Percentiles rank a stretch among this genome's conserved stretches.
These are phyloP conservation scores for Debaryomyces sp. DNA, from an alignment of 1,139 yeast genomes.

Conservation along the genomic window DNA sequence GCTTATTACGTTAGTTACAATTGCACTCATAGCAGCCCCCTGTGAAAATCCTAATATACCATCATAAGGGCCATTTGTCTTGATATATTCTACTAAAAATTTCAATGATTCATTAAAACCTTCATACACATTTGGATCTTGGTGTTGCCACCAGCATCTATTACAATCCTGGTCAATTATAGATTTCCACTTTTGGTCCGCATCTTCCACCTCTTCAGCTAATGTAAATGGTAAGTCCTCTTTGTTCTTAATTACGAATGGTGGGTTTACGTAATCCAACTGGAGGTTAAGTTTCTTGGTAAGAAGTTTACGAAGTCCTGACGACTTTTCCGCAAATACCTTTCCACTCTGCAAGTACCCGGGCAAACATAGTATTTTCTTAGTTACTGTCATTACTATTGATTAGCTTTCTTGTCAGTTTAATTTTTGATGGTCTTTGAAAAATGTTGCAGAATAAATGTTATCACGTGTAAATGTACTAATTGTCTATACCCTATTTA, in stretches of 20 bases:
- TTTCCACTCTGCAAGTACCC: constrained; percentile 68
- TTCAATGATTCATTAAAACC: constrained; percentile 35
- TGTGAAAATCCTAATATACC: constrained; percentile 92
- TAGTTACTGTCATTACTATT: constrained; percentile 6
- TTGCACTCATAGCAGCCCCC: constrained; percentile 84
- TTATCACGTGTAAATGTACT: neutral
- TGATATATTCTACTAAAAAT: constrained; percentile 57
- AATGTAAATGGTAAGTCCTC: constrained; percentile 33
- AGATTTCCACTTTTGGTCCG: constrained; percentile 25
- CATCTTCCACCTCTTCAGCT: constrained; percentile 29
- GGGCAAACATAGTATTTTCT: constrained; percentile 39
- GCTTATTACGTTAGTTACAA: constrained; percentile 48
- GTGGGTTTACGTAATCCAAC: constrained; percentile 43
- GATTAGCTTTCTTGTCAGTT: neutral
- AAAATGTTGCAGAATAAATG: neutral
- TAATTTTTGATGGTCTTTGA: neutral
- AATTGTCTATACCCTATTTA: neutral
- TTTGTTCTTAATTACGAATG: constrained; percentile 25
- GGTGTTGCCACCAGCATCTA: constrained; percentile 49
- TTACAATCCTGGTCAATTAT: constrained; percentile 51
- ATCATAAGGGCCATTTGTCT: constrained; percentile 79
- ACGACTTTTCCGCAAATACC: constrained; percentile 74
- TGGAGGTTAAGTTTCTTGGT: constrained; percentile 56
- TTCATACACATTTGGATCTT: constrained; percentile 27
- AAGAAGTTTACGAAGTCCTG: constrained; percentile 74